Evolutionary conservation across 768 basidiomycete genomes (phyloP).

Genomic region (Russula olivacea): DNA sequence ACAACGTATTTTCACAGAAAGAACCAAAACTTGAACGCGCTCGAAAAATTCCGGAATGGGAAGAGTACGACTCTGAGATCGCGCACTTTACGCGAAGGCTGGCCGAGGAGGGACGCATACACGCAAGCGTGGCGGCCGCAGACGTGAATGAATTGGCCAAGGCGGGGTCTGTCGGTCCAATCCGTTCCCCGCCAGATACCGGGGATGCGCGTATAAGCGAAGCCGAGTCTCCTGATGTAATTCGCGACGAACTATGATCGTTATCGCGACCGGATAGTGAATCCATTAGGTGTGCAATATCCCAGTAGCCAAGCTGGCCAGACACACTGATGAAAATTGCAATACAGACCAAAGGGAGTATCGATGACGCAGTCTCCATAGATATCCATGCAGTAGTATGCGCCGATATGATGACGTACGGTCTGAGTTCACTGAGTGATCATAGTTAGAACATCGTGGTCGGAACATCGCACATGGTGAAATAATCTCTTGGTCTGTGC

Average conservation of each 20-base stretch:
- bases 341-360: too few species aligned
- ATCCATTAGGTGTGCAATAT: background rate
- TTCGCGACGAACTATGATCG: conserved; percentile 16
- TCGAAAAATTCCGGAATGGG: conserved; percentile 96
- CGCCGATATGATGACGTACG: too few species aligned
- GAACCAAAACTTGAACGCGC: conserved; percentile 94
- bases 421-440: too few species aligned
- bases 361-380: background rate
- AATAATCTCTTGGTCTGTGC: too few species aligned
- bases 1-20: conserved; percentile 52
- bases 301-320: background rate
- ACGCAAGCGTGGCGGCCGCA: conserved; percentile 58
- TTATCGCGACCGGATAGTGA: background rate
- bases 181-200: background rate
- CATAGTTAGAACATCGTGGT: too few species aligned
- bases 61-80: conserved; percentile 87
- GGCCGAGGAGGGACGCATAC: conserved; percentile 63
- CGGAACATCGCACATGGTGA: too few species aligned
- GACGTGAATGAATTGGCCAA: conserved; percentile 64
- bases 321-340: background rate
- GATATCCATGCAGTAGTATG: too few species aligned
- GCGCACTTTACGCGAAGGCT: conserved; percentile 72
- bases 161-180: conserved; percentile 32
- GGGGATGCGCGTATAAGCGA: background rate
- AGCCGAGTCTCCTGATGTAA: background rate